phyloP scores from a whole-genome alignment of 2,329 filamentous ascomycete species.

The Trichoderma pleuroti region DNA sequence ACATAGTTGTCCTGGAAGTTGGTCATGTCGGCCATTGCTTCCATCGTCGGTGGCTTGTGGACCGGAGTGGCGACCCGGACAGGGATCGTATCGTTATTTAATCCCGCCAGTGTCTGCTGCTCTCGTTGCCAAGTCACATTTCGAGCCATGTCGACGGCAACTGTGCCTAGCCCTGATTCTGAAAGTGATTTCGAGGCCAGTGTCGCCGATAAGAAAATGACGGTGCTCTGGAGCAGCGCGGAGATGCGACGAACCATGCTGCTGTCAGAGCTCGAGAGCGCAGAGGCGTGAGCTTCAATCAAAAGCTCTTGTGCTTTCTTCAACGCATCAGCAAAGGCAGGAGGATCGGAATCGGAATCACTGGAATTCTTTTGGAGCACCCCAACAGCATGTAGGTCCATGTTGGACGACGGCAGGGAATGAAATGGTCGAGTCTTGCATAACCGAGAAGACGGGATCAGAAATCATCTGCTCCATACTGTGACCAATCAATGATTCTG shows the following conservation, averaged over 20 bases:
- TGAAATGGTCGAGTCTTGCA: constrained; percentile 90
- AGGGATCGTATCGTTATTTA: background rate
- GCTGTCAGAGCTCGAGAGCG: constrained; percentile 52
- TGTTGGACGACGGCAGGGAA: constrained; percentile 64
- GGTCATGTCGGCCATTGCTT: constrained; percentile 49
- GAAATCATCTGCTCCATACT: constrained; percentile 69
- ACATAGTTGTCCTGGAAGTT: constrained; percentile 77
- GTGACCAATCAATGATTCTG: constrained; percentile 64
- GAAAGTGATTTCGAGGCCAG: constrained; percentile 45
- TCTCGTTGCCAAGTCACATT: constrained; percentile 67
- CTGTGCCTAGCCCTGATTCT: constrained; percentile 57
- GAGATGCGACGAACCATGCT: constrained; percentile 61
- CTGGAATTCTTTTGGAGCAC: constrained; percentile 31
- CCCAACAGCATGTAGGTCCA: constrained; percentile 27
- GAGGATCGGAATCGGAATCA: constrained; percentile 26
- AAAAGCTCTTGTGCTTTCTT: constrained; percentile 64
- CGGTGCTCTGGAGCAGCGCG: constrained; percentile 60
- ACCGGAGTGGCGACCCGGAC: constrained; percentile 29
- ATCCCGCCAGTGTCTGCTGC: constrained; percentile 51
- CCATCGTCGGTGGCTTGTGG: constrained; percentile 43
- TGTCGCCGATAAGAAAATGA: constrained; percentile 63
- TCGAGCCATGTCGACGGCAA: constrained; percentile 65
- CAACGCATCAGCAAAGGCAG: constrained; percentile 56
- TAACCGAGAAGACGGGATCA: constrained; percentile 81
- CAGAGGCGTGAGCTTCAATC: constrained; percentile 58